These are phyloP conservation scores for Ilex asprella DNA, from an alignment of 257 asterid species.

Conservation along the genomic window DNA sequence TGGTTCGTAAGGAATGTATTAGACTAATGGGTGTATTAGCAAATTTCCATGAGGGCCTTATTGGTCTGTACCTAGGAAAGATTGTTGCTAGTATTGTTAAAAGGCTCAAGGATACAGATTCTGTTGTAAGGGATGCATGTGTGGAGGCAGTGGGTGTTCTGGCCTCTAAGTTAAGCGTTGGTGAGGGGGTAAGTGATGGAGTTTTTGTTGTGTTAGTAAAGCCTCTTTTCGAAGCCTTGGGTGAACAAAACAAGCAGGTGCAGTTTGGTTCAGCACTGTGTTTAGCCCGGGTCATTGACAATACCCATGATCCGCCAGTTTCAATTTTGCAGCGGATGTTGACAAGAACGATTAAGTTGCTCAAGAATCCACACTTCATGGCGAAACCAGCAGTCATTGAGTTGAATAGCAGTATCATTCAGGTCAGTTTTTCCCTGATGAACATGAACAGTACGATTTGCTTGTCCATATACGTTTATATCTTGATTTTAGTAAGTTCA, in stretches of 20 bases:
- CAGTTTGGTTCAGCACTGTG: slow-evolving; percentile 88
- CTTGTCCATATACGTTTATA: no score
- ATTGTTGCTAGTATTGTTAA: slow-evolving; percentile 79
- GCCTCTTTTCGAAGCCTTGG: slow-evolving; percentile 91
- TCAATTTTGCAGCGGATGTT: slow-evolving; percentile 80
- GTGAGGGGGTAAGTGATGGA: slow-evolving; percentile 52
- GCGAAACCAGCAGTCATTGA: slow-evolving; percentile 93
- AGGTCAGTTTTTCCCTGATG: slow-evolving; percentile 36
- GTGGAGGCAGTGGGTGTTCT: slow-evolving; percentile 68
- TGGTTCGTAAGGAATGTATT: slow-evolving; percentile 87
- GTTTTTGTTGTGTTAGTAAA: slow-evolving; percentile 67
- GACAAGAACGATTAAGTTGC: slow-evolving; percentile 67
- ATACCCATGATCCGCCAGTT: slow-evolving; percentile 67
- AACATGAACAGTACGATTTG: not conserved
- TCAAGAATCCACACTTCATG: slow-evolving; percentile 89
- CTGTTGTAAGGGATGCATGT: slow-evolving; percentile 81
- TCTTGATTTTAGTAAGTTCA: no score
- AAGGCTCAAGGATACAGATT: slow-evolving; percentile 82
- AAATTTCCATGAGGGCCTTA: slow-evolving; percentile 47
- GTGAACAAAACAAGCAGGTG: slow-evolving; percentile 82
- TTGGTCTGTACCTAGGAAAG: slow-evolving; percentile 69
- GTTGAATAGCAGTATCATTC: slow-evolving; percentile 83
- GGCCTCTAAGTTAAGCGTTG: slow-evolving; percentile 62
- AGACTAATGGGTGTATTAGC: slow-evolving; percentile 73
- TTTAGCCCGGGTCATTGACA: slow-evolving; percentile 76